Evolutionary conservation across 306 rosid genomes (phyloP).

Genomic region (Luffa aegyptiaca): DNA sequence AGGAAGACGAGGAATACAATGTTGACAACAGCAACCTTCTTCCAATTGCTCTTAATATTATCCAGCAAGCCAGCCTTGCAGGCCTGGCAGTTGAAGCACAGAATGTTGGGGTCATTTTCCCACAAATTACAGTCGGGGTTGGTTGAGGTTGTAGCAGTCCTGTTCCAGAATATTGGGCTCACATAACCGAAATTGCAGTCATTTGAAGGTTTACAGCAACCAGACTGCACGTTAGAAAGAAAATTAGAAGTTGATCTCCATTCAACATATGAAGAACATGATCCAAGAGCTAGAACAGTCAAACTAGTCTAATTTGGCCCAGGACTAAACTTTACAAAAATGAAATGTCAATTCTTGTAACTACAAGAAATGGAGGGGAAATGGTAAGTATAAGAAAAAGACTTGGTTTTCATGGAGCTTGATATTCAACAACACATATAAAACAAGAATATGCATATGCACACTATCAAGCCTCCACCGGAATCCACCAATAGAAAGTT

Average conservation of each 20-base stretch:
- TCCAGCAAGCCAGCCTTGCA: slow-evolving; percentile 61
- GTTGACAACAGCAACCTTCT: slow-evolving; percentile 36
- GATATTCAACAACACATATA: background rate
- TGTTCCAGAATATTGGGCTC: slow-evolving; percentile 35
- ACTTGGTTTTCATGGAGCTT: background rate
- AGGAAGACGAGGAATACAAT: slow-evolving; percentile 32
- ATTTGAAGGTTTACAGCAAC: slow-evolving; percentile 54
- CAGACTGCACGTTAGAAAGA: slow-evolving; percentile 30
- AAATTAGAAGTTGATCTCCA: background rate
- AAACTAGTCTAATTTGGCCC: background rate
- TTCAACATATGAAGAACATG: background rate
- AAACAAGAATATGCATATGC: background rate
- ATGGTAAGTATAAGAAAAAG: background rate
- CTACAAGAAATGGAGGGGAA: background rate
- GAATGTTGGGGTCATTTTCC: slow-evolving; percentile 19
- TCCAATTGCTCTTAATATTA: slow-evolving; percentile 38
- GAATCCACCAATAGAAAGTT: background rate
- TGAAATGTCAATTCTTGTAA: background rate
- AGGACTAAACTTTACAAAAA: background rate
- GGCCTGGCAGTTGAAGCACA: slow-evolving; percentile 53
- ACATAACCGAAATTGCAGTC: slow-evolving; percentile 24
- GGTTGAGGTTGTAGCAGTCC: background rate
- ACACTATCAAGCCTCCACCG: background rate
- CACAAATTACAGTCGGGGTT: slow-evolving; percentile 40
- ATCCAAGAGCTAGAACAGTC: background rate